Percentiles rank a stretch among this genome's conserved stretches.
phyloP scores from a whole-genome alignment of 2,329 filamentous ascomycete genomes.

The Orbilia oligospora region DNA sequence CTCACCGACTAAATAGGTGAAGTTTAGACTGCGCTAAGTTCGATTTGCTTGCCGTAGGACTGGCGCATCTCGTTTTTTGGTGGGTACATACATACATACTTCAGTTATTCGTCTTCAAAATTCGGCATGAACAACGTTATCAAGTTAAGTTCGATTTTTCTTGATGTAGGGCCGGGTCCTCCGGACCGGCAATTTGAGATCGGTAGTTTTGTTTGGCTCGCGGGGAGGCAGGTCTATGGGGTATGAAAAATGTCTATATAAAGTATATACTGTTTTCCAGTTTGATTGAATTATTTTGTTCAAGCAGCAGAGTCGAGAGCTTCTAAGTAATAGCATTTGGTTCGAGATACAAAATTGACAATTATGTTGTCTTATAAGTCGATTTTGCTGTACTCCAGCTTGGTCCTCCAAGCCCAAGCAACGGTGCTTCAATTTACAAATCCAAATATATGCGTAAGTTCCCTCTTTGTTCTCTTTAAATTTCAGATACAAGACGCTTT shows the following conservation, averaged over 20 bases:
- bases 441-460: neutral
- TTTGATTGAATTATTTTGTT: neutral
- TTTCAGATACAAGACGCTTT: neutral
- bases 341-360: neutral
- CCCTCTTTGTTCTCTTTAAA: no score
- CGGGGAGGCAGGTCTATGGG: neutral
- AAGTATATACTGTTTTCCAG: neutral
- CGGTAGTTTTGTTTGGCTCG: neutral
- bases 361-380: neutral
- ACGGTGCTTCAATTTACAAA: neutral
- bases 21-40: neutral
- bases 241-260: constrained; percentile 6
- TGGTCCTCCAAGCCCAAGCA: neutral
- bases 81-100: no score
- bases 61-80: no score
- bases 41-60: neutral
- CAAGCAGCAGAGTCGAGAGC: neutral
- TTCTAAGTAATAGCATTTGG: neutral
- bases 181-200: no score
- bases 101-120: no score
- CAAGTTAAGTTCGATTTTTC: no score
- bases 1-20: neutral
- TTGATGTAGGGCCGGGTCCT: no score
- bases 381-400: neutral
- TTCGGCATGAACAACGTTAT: no score